Conservation (phyloP, 148 eudicot genomes). For the Vaccinium myrtillus region DNA sequence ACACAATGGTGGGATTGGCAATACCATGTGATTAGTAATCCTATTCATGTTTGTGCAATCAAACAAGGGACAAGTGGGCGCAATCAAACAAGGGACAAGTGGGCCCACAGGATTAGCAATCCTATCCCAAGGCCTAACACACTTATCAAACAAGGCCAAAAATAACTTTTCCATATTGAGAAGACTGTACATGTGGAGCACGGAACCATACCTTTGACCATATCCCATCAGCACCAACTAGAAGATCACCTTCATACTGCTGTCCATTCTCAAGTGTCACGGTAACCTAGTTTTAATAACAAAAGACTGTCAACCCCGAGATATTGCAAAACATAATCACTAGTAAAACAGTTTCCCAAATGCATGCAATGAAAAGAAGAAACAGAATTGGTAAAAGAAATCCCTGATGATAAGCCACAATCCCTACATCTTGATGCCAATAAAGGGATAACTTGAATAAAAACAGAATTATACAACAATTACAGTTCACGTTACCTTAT, state of each 20-base stretch:
- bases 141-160: no score
- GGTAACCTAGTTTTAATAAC: conserved; percentile 46
- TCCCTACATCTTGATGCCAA: neutral
- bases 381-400: neutral
- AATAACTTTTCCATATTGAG: neutral
- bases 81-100: no score
- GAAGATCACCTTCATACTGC: conserved; percentile 80
- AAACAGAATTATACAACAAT: neutral
- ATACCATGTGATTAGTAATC: no score
- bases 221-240: conserved; percentile 98
- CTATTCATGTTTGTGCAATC: no score
- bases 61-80: no score
- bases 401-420: neutral
- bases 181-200: neutral
- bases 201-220: conserved; percentile 72
- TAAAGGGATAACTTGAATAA: neutral
- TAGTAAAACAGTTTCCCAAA: neutral
- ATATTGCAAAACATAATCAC: neutral
- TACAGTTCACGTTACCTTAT: conserved; percentile 52
- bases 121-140: no score
- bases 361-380: neutral
- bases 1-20: no score
- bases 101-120: no score
- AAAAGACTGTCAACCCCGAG: neutral
- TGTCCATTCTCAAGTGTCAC: conserved; percentile 79